Conservation (phyloP, 257 asterid species). For the Capsicum chinense region DNA sequence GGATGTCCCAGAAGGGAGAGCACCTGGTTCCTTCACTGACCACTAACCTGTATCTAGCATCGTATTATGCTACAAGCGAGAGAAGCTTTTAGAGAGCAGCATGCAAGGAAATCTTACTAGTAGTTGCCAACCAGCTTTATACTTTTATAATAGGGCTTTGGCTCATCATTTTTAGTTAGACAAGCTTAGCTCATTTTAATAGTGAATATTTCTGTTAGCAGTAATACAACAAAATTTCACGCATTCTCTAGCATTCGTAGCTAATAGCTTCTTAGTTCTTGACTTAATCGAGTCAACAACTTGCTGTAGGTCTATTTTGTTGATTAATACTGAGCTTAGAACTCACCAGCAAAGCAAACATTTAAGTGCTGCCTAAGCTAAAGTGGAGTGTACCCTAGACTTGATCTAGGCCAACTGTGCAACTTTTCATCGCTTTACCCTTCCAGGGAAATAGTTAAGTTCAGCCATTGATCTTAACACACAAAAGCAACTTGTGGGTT, state of each 20-base stretch:
- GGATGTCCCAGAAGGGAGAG: too few relatives aligned
- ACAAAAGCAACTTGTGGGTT: not conserved
- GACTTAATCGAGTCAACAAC: not conserved
- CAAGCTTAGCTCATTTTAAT: conserved; percentile 17
- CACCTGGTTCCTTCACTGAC: not conserved
- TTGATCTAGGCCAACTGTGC: not conserved
- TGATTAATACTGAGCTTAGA: not conserved
- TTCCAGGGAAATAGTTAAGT: too few relatives aligned
- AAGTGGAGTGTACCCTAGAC: not conserved
- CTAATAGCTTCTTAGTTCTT: conserved; percentile 18
- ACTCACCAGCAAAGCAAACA: not conserved
- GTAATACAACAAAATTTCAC: not conserved
- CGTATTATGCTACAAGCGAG: not conserved
- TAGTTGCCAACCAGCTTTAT: conserved; percentile 12
- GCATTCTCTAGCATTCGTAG: not conserved
- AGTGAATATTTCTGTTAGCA: conserved; percentile 8
- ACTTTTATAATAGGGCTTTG: not conserved
- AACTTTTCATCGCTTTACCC: not conserved
- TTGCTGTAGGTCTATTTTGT: not conserved
- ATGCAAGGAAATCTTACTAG: conserved; percentile 16
- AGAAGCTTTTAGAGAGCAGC: conserved; percentile 1
- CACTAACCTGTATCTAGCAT: not conserved
- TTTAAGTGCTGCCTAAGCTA: conserved; percentile 11
- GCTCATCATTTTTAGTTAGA: conserved; percentile 11
- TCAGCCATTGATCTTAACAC: not conserved